Percentiles rank a stretch among this genome's conserved stretches.
phyloP scores from a whole-genome alignment of 768 basidiomycete genomes.

The Phallus indusiatus region DNA sequence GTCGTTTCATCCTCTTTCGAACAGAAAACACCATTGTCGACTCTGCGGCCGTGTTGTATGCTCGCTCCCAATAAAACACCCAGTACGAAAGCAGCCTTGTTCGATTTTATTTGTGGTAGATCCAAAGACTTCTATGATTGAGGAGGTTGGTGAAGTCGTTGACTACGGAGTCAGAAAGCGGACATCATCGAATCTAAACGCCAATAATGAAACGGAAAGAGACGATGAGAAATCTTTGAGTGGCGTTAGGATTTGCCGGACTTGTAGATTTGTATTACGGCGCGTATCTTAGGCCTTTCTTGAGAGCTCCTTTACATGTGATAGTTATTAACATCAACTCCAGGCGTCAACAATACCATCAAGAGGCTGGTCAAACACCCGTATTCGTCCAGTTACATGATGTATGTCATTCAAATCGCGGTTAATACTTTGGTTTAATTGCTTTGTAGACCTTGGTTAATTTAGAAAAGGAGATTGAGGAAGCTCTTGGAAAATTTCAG shows the following conservation, averaged over 20 bases:
- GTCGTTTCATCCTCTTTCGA: slow-evolving; percentile 82
- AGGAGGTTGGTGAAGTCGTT: slow-evolving; percentile 76
- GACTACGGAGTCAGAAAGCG: slow-evolving; percentile 70
- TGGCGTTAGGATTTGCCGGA: slow-evolving; percentile 79
- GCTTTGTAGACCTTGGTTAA: slow-evolving; percentile 48
- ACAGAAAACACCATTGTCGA: slow-evolving; percentile 94
- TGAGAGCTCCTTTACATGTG: slow-evolving; percentile 5
- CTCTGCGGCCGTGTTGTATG: slow-evolving; percentile 90
- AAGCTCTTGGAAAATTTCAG: slow-evolving; percentile 77
- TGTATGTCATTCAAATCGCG: slow-evolving; percentile 26
- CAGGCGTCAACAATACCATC: slow-evolving; percentile 74
- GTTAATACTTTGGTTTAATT: background rate
- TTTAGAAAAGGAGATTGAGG: slow-evolving; percentile 87
- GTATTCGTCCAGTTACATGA: slow-evolving; percentile 63
- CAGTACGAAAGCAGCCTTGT: slow-evolving; percentile 58
- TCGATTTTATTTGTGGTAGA: slow-evolving; percentile 85
- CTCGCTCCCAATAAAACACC: slow-evolving; percentile 69
- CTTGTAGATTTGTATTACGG: slow-evolving; percentile 74
- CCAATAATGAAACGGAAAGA: slow-evolving; percentile 21
- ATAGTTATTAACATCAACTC: background rate
- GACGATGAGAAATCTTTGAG: slow-evolving; percentile 80
- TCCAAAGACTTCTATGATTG: slow-evolving; percentile 61
- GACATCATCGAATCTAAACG: slow-evolving; percentile 19
- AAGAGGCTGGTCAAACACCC: slow-evolving; percentile 50
- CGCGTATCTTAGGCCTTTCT: slow-evolving; percentile 30